Base-by-base conservation (phyloP, 805 yeast species). In the Lachancea sp. region DNA sequence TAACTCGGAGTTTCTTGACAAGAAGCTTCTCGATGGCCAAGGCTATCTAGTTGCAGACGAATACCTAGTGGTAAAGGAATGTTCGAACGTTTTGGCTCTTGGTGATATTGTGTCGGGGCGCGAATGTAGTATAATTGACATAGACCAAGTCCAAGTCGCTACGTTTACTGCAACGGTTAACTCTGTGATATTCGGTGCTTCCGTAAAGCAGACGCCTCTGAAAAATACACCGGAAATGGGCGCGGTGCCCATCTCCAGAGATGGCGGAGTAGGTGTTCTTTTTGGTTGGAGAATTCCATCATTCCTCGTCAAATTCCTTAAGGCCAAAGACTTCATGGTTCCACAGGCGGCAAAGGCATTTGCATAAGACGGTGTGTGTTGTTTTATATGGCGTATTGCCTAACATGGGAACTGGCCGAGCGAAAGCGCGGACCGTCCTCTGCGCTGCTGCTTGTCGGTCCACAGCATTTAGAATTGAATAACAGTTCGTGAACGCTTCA, bases 261-360 rank as follows among this genome's bases (percentile, higher is more conserved):
- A 28, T 6, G 39, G 39, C 13, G 39, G 39, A n/a, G 39, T 36
- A 4, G 39, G 39, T 8, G 18, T 36, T 12, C 17, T 36, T 8
- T 36, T 36, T 20, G 39, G 39, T n/a, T 36, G 39, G 39, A 20
- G 28, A 18, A 13, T 15, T 9, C 39, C 39, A 15, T 36, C 39
- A 19, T 36, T 28, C 23, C 26, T 36, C 3, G 39, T 36, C 5
- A 28, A 16, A 13, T 9, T 36, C 5, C 4, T 36, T 2, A 36
- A 36, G 25, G 28, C 39, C 12, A 36, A 29, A 29, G 39, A 36
- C 11, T 36, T 36, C 11, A 36, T 36, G 39, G 15, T 36, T 4
- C 8, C 34, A 2, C 25, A 34, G n/a, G 39, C 34, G 6, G 32
- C 39, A 4, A 20, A 36, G 26, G 12, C 28, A 7, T 36, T 36